Base-by-base conservation (phyloP, 2,329 filamentous ascomycete genomes). In the Nothopassalora personata region DNA sequence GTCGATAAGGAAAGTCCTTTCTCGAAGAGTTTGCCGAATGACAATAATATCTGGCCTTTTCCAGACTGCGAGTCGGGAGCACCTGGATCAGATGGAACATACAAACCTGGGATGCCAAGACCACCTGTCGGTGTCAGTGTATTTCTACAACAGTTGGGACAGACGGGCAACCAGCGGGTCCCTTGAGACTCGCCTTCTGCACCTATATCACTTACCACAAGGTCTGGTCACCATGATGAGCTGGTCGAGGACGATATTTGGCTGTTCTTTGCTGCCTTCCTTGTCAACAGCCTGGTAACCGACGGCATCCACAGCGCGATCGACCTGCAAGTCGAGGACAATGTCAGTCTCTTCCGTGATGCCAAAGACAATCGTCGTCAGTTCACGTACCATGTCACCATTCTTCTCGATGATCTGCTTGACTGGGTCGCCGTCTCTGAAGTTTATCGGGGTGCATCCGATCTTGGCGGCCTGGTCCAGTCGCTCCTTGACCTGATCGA, bases 11-110 rank as follows among this genome's bases (percentile, higher is more conserved):
- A 78, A 5, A 87, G 74, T 1, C 84, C 84, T 78, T 88, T 88
- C 65, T 88, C 85, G 65, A 88, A 88, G 0, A 88, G 74, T 70
- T 88, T 88, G 57, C 85, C 84, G 65, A 88, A 88, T 56, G 81
- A 84, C 30, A 87, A 75, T 61, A 83, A 75, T 56, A 88, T 82
- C 77, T 85, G 82, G 0, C 85, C 85, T 66, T 86, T 84, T n/a
- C 79, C 81, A 18, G 80, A 77, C 47, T 83, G 80, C 55, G 78
- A 78, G 60, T 88, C 85, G 1, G 83, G 81, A 33, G 85, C 85
- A 50, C 85, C 85, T 13, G 85, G 85, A 61, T 88, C 82, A 51
- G 75, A 75, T 15, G 83, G 75, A 13, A 72, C 28, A 10, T 49
- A 27, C 8, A 28, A 19, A 27, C 58, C 60, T 4, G 83, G 83